Conservation (phyloP, 148 eudicot species). For the Linanthus parryae region DNA sequence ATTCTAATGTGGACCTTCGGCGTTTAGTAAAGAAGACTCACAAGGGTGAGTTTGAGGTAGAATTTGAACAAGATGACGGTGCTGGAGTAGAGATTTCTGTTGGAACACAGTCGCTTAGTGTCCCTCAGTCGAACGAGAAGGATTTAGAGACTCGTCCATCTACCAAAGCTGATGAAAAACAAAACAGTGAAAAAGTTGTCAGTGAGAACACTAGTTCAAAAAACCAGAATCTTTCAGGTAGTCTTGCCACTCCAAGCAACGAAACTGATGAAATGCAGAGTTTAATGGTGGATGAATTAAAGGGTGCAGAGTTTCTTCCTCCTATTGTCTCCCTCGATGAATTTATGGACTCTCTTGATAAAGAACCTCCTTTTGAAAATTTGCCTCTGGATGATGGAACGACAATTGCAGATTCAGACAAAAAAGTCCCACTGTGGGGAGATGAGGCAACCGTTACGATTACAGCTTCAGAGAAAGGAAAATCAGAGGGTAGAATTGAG, state of each 20-base stretch:
- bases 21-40: conserved; percentile 93
- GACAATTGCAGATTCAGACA: conserved; percentile 15
- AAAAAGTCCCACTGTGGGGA: conserved; percentile 23
- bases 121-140: conserved; percentile 20
- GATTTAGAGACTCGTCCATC: conserved; percentile 13
- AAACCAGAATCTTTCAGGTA: conserved; percentile 33
- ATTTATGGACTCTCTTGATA: conserved; percentile 83
- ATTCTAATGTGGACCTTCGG: conserved; percentile 56
- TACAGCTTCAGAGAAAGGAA: too few species aligned
- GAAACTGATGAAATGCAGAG: conserved; percentile 83
- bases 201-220: conserved; percentile 18
- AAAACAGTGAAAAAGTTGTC: conserved; percentile 17
- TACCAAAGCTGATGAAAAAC: conserved; percentile 17
- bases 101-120: conserved; percentile 21
- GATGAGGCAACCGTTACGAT: too few species aligned
- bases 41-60: conserved; percentile 90
- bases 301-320: conserved; percentile 64
- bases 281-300: conserved; percentile 69
- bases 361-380: conserved; percentile 83
- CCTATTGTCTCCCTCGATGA: conserved; percentile 87
- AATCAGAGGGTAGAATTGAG: conserved; percentile 13
- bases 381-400: conserved; percentile 36
- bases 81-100: conserved; percentile 44
- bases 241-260: conserved; percentile 68
- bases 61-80: conserved; percentile 50